Percentiles rank a stretch among this genome's conserved stretches.
These are phyloP conservation scores for Hypsizygus ulmarius DNA, from an alignment of 1,284 basidiomycete genomes.

Conservation along the genomic window DNA sequence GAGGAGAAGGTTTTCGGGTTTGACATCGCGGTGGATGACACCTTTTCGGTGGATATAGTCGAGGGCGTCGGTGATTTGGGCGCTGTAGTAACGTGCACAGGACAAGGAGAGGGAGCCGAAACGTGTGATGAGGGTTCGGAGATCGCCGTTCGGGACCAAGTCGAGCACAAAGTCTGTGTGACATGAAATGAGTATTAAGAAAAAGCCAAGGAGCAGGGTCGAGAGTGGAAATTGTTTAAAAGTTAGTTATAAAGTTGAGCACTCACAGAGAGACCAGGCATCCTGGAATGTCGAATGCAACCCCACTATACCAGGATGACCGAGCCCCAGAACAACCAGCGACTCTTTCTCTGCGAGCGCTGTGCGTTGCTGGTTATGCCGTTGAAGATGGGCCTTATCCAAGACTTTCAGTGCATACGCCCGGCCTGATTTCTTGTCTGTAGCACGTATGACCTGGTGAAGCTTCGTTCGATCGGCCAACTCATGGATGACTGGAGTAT, in stretches of 20 bases:
- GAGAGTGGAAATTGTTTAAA: constrained; percentile 4
- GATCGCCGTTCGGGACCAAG: constrained; percentile 86
- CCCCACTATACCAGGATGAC: constrained; percentile 82
- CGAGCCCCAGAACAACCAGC: constrained; percentile 53
- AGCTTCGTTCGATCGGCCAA: constrained; percentile 11
- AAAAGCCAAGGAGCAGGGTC: no score
- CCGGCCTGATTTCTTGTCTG: constrained; percentile 53
- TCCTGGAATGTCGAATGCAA: constrained; percentile 86
- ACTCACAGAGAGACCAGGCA: constrained; percentile 78
- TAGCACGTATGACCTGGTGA: constrained; percentile 58
- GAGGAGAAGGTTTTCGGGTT: constrained; percentile 91
- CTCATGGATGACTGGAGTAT: constrained; percentile 34
- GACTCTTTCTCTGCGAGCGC: constrained; percentile 38
- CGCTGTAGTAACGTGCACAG: constrained; percentile 81
- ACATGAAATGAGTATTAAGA: not conserved
- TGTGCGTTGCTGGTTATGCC: constrained; percentile 39
- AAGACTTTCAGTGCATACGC: constrained; percentile 77
- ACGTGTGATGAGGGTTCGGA: constrained; percentile 75
- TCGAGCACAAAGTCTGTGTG: constrained; percentile 86
- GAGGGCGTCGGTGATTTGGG: constrained; percentile 85
- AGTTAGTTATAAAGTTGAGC: not conserved
- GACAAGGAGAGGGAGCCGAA: constrained; percentile 79
- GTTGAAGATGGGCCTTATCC: constrained; percentile 75
- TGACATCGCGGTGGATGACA: constrained; percentile 89
- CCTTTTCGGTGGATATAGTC: constrained; percentile 88